A percentile compares a stretch with the other conserved stretches of the same genome.
Evolutionary conservation across 306 rosid genomes (phyloP).

Genomic region (Ormosia emarginata): DNA sequence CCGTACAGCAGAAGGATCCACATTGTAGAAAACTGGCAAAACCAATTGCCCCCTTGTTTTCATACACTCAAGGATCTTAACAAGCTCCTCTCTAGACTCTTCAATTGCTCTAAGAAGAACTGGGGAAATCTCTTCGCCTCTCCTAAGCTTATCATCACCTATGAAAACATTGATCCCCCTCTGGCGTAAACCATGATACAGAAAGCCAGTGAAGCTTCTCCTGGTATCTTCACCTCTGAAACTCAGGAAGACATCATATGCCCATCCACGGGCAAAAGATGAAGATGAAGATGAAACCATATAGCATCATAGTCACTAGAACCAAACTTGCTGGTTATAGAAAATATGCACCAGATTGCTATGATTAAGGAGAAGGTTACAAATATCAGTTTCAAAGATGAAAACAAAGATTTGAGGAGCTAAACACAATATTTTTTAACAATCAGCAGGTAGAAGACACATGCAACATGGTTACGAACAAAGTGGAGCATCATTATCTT

Average conservation of each 20-base stretch:
- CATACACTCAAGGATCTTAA: slow-evolving; percentile 28
- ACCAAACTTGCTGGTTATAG: no score
- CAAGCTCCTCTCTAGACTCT: slow-evolving; percentile 44
- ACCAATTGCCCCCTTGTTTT: slow-evolving; percentile 28
- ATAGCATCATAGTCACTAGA: not conserved
- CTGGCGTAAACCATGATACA: slow-evolving; percentile 30
- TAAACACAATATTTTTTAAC: not conserved
- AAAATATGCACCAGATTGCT: no score
- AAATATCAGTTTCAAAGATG: not conserved
- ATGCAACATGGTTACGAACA: not conserved
- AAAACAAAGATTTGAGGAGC: not conserved
- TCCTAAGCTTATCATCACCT: slow-evolving; percentile 21
- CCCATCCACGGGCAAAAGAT: slow-evolving; percentile 18
- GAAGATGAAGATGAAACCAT: not conserved
- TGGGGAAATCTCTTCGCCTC: slow-evolving; percentile 27
- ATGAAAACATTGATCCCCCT: slow-evolving; percentile 35
- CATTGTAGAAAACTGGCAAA: slow-evolving; percentile 41
- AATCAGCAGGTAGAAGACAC: not conserved
- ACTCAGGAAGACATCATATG: slow-evolving; percentile 45
- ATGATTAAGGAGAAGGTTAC: no score
- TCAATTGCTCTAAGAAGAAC: slow-evolving; percentile 42
- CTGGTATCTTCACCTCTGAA: slow-evolving; percentile 39
- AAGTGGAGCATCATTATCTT: not conserved
- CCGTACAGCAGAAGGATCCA: slow-evolving; percentile 42
- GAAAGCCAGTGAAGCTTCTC: slow-evolving; percentile 28